These are phyloP conservation scores for Kuraishia capsulata DNA, from an alignment of 805 yeast species.

Conservation along the genomic window DNA sequence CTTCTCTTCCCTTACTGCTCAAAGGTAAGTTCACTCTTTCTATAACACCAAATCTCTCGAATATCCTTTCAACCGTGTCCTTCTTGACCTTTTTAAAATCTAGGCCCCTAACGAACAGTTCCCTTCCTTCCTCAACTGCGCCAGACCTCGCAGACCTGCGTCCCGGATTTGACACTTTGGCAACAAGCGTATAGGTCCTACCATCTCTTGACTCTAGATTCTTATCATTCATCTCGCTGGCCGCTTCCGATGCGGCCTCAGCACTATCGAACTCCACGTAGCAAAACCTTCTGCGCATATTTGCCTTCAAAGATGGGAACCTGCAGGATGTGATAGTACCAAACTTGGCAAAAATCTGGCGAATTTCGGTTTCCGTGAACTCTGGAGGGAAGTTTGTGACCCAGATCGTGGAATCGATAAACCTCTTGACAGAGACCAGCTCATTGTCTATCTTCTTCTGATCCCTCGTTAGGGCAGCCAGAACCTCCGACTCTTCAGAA, in stretches of 20 bases:
- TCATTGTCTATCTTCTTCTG: conserved; percentile 34
- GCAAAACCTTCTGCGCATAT: conserved; percentile 58
- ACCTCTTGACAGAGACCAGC: conserved; percentile 34
- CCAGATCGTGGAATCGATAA: conserved; percentile 51
- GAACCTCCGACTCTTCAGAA: conserved; percentile 31
- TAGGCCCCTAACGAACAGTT: conserved; percentile 44
- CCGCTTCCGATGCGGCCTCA: conserved; percentile 36
- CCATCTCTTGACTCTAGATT: conserved; percentile 21
- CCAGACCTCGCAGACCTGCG: conserved; percentile 30
- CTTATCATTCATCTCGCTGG: too few relatives aligned
- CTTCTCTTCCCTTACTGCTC: conserved; percentile 19
- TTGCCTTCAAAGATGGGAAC: conserved; percentile 52
- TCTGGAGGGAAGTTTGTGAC: conserved; percentile 66
- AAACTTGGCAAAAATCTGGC: conserved; percentile 25
- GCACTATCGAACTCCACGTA: conserved; percentile 48
- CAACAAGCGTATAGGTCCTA: conserved; percentile 32
- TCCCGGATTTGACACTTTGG: conserved; percentile 54
- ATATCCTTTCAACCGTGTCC: conserved; percentile 26
- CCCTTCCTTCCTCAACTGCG: conserved; percentile 44
- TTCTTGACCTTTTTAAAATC: conserved; percentile 34
- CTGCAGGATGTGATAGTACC: conserved; percentile 43
- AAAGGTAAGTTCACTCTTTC: conserved; percentile 44
- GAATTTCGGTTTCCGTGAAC: conserved; percentile 29
- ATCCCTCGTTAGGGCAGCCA: conserved; percentile 54
- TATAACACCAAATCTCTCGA: conserved; percentile 41